phyloP scores from a whole-genome alignment of 23 red algal genomes.

The Pyropia yezoensis region DNA sequence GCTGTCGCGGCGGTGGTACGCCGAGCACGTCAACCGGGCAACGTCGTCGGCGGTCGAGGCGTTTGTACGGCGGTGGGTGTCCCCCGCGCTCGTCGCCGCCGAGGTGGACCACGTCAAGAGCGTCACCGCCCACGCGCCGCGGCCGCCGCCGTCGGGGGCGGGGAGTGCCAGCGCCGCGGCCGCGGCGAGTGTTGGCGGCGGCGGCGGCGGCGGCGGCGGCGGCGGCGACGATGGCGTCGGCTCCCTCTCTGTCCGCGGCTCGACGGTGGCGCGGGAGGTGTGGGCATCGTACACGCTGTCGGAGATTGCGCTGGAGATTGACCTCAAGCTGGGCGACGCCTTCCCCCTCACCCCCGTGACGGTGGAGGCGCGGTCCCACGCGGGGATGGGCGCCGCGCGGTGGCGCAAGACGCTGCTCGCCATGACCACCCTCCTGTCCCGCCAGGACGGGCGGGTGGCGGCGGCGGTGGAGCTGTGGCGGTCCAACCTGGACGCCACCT shows the following conservation, averaged over 20 bases:
- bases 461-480: constrained; percentile 78
- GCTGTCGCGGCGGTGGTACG: constrained; percentile 46
- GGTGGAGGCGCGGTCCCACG: constrained; percentile 42
- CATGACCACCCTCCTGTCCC: constrained; percentile 48
- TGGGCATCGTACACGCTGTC: constrained; percentile 69
- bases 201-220: not conserved
- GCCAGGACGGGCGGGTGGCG: constrained; percentile 55
- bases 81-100: constrained; percentile 49
- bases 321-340: constrained; percentile 62
- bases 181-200: not conserved
- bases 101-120: constrained; percentile 57
- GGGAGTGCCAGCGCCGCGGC: constrained; percentile 5
- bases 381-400: constrained; percentile 47
- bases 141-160: not conserved
- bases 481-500: constrained; percentile 54
- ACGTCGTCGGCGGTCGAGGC: constrained; percentile 26
- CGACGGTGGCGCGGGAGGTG: constrained; percentile 54
- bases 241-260: constrained; percentile 32
- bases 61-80: constrained; percentile 49
- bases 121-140: not conserved
- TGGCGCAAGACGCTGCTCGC: constrained; percentile 73
- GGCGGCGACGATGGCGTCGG: constrained; percentile 17
- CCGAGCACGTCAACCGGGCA: constrained; percentile 29
- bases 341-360: constrained; percentile 63
- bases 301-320: constrained; percentile 70